Evolutionary conservation across 2,329 filamentous ascomycete genomes (phyloP).

Genomic region (Fusarium tricinctum): DNA sequence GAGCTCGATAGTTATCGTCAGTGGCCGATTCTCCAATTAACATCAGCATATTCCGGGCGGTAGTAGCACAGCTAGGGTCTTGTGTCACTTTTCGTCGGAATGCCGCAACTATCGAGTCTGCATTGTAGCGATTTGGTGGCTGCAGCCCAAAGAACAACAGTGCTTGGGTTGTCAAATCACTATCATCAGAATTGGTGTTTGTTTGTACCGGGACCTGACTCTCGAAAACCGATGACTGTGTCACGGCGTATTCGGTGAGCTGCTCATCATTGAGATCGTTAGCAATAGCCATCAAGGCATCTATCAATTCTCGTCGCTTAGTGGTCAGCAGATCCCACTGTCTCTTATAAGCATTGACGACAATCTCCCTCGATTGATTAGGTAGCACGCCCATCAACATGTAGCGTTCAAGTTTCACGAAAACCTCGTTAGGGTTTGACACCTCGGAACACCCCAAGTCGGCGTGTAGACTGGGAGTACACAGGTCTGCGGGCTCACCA

Average conservation of each 20-base stretch:
- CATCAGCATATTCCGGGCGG: slow-evolving; percentile 54
- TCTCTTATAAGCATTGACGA: slow-evolving; percentile 58
- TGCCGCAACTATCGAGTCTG: slow-evolving; percentile 54
- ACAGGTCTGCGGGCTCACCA: slow-evolving; percentile 53
- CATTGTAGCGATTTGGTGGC: slow-evolving; percentile 55
- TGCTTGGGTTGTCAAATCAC: slow-evolving; percentile 52
- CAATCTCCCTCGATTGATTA: slow-evolving; percentile 53
- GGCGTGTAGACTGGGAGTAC: slow-evolving; percentile 51
- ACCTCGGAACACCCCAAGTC: slow-evolving; percentile 53
- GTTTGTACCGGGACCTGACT: slow-evolving; percentile 52
- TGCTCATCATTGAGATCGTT: slow-evolving; percentile 54
- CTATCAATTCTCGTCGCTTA: slow-evolving; percentile 51
- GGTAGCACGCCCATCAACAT: slow-evolving; percentile 57
- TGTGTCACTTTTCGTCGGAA: slow-evolving; percentile 54
- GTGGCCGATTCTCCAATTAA: slow-evolving; percentile 53
- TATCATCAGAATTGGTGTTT: slow-evolving; percentile 48
- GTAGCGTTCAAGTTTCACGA: slow-evolving; percentile 55
- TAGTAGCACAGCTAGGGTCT: slow-evolving; percentile 52
- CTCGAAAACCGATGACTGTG: slow-evolving; percentile 58
- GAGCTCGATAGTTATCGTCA: slow-evolving; percentile 54
- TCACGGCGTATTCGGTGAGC: slow-evolving; percentile 56
- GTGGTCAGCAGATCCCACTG: slow-evolving; percentile 57
- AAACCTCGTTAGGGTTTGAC: slow-evolving; percentile 42
- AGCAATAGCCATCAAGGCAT: slow-evolving; percentile 53
- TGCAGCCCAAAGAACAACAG: slow-evolving; percentile 54